These are phyloP conservation scores for Clavulina sp. DNA, from an alignment of 768 basidiomycete genomes.

Conservation along the genomic window DNA sequence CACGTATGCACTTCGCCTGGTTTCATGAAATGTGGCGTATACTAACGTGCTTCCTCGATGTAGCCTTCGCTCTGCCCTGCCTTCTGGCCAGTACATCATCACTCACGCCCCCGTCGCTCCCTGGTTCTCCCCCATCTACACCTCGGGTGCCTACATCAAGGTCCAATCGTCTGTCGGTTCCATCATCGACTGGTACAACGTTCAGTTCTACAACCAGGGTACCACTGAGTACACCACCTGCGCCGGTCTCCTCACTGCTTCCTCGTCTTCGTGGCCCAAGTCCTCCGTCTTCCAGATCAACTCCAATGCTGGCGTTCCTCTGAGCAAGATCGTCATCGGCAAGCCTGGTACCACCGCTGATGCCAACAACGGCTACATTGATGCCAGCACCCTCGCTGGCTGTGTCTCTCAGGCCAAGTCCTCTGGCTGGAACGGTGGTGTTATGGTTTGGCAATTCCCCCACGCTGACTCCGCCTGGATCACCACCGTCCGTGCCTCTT, in stretches of 20 bases:
- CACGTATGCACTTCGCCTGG: too few relatives aligned
- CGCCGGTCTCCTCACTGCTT: constrained; percentile 10
- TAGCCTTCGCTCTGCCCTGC: constrained; percentile 7
- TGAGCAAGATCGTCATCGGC: too few relatives aligned
- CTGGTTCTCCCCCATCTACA: constrained; percentile 5
- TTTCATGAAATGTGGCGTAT: constrained; percentile 1
- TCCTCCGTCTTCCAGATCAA: constrained; percentile 21
- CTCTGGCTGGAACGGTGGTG: too few relatives aligned
- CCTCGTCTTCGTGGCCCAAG: constrained; percentile 18
- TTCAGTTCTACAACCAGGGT: constrained; percentile 2
- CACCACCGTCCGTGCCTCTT: background rate
- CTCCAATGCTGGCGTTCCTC: constrained; percentile 11
- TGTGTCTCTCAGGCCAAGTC: too few relatives aligned
- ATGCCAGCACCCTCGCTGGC: too few relatives aligned
- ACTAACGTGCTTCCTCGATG: constrained; percentile 5
- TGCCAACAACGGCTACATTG: too few relatives aligned
- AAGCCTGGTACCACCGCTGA: too few relatives aligned
- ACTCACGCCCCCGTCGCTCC: constrained; percentile 11
- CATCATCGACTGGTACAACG: constrained; percentile 11
- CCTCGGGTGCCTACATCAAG: constrained; percentile 5
- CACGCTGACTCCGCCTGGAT: too few relatives aligned
- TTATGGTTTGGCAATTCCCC: too few relatives aligned
- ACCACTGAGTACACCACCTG: constrained; percentile 6
- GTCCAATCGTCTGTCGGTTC: constrained; percentile 5
- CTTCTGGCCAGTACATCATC: constrained; percentile 6